A percentile compares a stretch with the other conserved stretches of the same genome.
phyloP scores from a whole-genome alignment of 2,329 filamentous ascomycete species.

The Exophiala lecanii-corni region DNA sequence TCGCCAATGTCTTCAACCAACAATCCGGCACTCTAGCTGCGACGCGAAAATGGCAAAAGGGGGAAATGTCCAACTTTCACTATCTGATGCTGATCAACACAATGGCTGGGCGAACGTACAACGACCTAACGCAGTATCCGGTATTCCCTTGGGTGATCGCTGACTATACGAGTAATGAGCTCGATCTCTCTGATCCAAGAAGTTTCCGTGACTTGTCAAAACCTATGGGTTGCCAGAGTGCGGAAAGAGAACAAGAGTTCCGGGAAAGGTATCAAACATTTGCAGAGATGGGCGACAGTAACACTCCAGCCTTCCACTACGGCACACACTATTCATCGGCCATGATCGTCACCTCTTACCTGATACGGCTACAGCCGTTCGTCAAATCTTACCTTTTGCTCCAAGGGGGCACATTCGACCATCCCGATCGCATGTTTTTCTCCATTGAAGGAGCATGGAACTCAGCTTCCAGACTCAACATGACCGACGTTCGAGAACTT shows the following conservation, averaged over 20 bases:
- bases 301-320: constrained; percentile 82
- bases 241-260: constrained; percentile 70
- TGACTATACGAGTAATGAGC: constrained; percentile 89
- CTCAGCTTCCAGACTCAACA: constrained; percentile 82
- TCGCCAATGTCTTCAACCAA: constrained; percentile 86
- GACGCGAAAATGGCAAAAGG: constrained; percentile 84
- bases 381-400: constrained; percentile 91
- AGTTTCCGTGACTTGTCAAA: constrained; percentile 89
- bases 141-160: constrained; percentile 97
- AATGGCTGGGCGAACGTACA: constrained; percentile 93
- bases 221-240: constrained; percentile 90
- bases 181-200: constrained; percentile 77
- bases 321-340: constrained; percentile 98
- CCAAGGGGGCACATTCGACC: constrained; percentile 94
- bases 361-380: constrained; percentile 92
- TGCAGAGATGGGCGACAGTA: constrained; percentile 78
- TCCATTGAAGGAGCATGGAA: constrained; percentile 88
- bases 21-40: constrained; percentile 75
- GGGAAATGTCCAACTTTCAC: constrained; percentile 97
- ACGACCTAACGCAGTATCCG: constrained; percentile 95
- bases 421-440: constrained; percentile 91
- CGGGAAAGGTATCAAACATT: constrained; percentile 80
- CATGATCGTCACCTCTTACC: constrained; percentile 96
- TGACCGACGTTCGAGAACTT: constrained; percentile 89
- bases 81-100: constrained; percentile 99